Evolutionary conservation across 2,329 filamentous ascomycete genomes (phyloP).

Genomic region (Didymella segeticola): DNA sequence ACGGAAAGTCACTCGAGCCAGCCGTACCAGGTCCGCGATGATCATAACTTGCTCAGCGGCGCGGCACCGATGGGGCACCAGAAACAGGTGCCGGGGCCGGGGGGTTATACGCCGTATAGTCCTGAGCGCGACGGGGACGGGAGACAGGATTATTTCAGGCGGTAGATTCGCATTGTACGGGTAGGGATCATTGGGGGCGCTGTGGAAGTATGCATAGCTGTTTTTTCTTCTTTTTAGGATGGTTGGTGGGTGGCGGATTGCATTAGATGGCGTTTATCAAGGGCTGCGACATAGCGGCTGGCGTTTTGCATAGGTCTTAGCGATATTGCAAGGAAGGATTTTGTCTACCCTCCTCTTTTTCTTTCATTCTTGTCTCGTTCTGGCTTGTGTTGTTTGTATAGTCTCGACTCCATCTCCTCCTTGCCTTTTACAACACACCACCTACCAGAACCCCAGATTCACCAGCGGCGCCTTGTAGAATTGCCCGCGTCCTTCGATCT

Average conservation of each 20-base stretch:
- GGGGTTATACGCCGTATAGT: slow-evolving; percentile 39
- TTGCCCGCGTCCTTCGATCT: not conserved
- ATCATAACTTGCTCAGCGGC: slow-evolving; percentile 32
- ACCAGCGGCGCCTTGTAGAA: not conserved
- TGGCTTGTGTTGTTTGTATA: too few relatives aligned
- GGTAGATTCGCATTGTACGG: too few relatives aligned
- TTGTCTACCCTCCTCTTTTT: too few relatives aligned
- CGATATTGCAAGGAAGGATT: too few relatives aligned
- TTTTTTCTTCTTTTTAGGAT: not conserved
- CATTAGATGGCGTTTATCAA: not conserved
- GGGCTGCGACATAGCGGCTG: not conserved
- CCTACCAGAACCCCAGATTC: not conserved
- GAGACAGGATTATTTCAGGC: slow-evolving; percentile 31
- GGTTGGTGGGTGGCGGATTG: not conserved
- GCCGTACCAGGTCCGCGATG: slow-evolving; percentile 34
- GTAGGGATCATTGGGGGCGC: too few relatives aligned
- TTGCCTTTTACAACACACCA: too few relatives aligned
- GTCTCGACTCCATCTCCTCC: too few relatives aligned
- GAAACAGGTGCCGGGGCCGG: too few relatives aligned
- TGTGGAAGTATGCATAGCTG: too few relatives aligned
- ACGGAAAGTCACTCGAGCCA: slow-evolving; percentile 30
- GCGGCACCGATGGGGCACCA: slow-evolving; percentile 48
- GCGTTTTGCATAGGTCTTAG: not conserved
- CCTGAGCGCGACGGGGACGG: slow-evolving; percentile 31
- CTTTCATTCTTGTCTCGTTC: too few relatives aligned